A percentile compares a stretch with the other conserved stretches of the same genome.
These are phyloP conservation scores for Fusarium sp. DNA, from an alignment of 2,329 filamentous ascomycete species.

Conservation along the genomic window DNA sequence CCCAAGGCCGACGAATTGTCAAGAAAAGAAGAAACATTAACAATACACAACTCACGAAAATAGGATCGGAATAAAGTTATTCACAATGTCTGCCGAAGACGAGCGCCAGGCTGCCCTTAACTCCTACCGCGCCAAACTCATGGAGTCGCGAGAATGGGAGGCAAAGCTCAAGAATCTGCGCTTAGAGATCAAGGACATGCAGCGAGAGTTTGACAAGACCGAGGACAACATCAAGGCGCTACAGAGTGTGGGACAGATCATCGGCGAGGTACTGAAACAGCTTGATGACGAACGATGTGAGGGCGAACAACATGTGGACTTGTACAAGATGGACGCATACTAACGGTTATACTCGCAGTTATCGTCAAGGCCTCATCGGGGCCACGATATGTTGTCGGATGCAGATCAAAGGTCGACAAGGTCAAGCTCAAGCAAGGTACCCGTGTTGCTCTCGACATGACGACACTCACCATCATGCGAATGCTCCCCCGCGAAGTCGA, in stretches of 20 bases:
- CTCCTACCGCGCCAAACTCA: slow-evolving; percentile 81
- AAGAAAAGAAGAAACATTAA: not conserved
- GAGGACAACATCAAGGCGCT: slow-evolving; percentile 99
- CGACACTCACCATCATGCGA: slow-evolving; percentile 98
- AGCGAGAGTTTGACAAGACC: slow-evolving; percentile 94
- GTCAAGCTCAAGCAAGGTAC: slow-evolving; percentile 97
- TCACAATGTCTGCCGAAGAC: slow-evolving; percentile 63
- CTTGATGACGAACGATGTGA: slow-evolving; percentile 97
- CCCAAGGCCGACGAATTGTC: not conserved
- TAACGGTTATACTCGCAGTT: slow-evolving; percentile 64
- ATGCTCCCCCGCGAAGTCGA: slow-evolving; percentile 99
- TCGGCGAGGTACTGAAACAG: slow-evolving; percentile 98
- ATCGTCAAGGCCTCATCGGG: slow-evolving; percentile 99
- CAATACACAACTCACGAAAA: not conserved
- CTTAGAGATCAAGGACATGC: slow-evolving; percentile 93
- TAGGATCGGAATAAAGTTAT: slow-evolving; percentile 4
- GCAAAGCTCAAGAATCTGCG: slow-evolving; percentile 94
- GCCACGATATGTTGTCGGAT: slow-evolving; percentile 97
- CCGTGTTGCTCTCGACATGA: slow-evolving; percentile 98
- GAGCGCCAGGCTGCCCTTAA: slow-evolving; percentile 76
- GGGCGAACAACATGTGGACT: slow-evolving; percentile 52
- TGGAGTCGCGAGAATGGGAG: slow-evolving; percentile 98
- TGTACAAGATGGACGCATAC: slow-evolving; percentile 11
- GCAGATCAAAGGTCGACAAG: slow-evolving; percentile 98
- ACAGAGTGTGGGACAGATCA: slow-evolving; percentile 99